These are phyloP conservation scores for Waitea zeae DNA, from an alignment of 1,284 basidiomycete species.

Conservation along the genomic window DNA sequence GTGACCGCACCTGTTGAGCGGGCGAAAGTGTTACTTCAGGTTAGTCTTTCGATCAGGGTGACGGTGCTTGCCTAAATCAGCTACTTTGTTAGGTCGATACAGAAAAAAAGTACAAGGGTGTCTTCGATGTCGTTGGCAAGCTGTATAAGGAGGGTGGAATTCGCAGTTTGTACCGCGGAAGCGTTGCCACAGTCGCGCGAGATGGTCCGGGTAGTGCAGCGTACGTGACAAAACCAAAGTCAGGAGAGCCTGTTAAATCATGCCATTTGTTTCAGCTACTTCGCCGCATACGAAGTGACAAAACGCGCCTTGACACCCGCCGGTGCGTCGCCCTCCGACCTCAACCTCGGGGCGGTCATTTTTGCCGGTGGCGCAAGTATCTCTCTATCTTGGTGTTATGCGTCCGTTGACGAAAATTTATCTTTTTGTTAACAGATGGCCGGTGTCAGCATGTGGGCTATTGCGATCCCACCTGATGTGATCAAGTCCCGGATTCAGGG, in stretches of 20 bases:
- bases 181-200: conserved; percentile 79
- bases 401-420: too few relatives aligned
- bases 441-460: conserved; percentile 95
- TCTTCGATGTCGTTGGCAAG: conserved; percentile 81
- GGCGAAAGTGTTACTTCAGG: conserved; percentile 92
- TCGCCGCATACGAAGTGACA: conserved; percentile 90
- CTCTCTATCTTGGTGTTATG: too few relatives aligned
- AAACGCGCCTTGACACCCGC: conserved; percentile 77
- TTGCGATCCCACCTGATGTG: conserved; percentile 91
- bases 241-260: neutral
- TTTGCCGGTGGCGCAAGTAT: conserved; percentile 88
- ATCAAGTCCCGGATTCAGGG: conserved; percentile 95
- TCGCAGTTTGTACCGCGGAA: conserved; percentile 86
- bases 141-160: conserved; percentile 93
- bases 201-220: conserved; percentile 96
- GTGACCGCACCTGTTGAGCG: conserved; percentile 93
- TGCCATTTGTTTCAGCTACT: conserved; percentile 48
- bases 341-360: conserved; percentile 82
- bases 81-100: conserved; percentile 26
- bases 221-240: conserved; percentile 28
- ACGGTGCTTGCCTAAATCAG: neutral
- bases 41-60: conserved; percentile 15
- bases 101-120: conserved; percentile 79
- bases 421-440: too few relatives aligned
- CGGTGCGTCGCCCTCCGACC: conserved; percentile 57